Base-by-base conservation (phyloP, 2,329 filamentous ascomycete genomes). In the Penicillium sp. region DNA sequence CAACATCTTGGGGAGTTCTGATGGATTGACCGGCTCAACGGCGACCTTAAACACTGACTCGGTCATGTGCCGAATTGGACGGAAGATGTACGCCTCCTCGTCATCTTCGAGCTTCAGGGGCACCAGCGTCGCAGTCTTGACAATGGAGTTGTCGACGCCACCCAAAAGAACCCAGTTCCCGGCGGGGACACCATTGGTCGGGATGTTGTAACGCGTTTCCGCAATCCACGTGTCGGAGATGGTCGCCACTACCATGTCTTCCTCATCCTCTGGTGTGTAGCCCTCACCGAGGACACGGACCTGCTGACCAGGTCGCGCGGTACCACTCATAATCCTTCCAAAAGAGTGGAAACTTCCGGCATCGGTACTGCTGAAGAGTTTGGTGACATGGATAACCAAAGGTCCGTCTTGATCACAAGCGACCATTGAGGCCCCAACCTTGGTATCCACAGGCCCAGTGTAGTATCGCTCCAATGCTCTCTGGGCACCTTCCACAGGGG, bases 41-140 rank as follows among this genome's bases (percentile, higher is more conserved):
- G 94, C 94, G 34, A 99, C 89, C 77, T 99, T 99, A 75, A 99
- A 89, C 1, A 99, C 92, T 1, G 93, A 97, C 72, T 99, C 91
- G 32, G 94, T 97, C 75, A 97, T 96, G 76, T 99, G 94, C 9
- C 86, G 86, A 57, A 99, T 83, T 0, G 94, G 93, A 60, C 86
- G 88, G 82, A 99, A 97, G 67, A 99, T 96, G 73, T 95, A 95
- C 0, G 90, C 91, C 59, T 96, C 91, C 72, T 97, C 93, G 45
- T 94, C 86, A 50, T 95, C 88, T 27, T 91, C 88, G 9, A 96
- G 81, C 61, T 86, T 88, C 38, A 86, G 84, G 1, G 91, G 85
- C 31, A 99, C 86, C 46, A 99, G 82, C 0, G 94, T 99, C 9
- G 94, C 94, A 3, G 91, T 93, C 76, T 99, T 99, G 76, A 97